Base-by-base conservation (phyloP, 2,329 filamentous ascomycete genomes). In the Xylaria sp. region DNA sequence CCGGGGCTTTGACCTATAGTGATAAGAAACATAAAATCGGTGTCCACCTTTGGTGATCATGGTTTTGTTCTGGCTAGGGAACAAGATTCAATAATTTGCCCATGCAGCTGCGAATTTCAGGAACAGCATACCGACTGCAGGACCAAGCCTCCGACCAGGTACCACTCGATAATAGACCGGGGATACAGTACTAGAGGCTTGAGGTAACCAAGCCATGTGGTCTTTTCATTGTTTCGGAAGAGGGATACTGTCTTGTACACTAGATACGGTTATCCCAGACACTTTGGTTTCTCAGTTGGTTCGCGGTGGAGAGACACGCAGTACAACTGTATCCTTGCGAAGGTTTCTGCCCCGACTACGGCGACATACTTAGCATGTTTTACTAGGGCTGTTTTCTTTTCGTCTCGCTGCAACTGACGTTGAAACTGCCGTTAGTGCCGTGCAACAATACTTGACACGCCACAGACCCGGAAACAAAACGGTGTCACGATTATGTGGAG, bases 201-300 rank as follows among this genome's bases (percentile, higher is more conserved):
- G 59, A 71, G 67, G 70, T 67, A 71, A 71, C 70, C 68, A 71
- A 69, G 65, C 70, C 70, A 71, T 69, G 66, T 71, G 69, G 65
- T 68, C 54, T 63, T 70, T 66, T 60, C 40, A 58, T 65, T 54
- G 62, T 66, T 44, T 62, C 68, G 54, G 59, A 66, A 67, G 62
- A 66, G 67, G 59, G 63, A 63, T 63, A 63, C 65, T 63, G 27
- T 47, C 33, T 29, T 47, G 43, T 33, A 40, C n/a, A 6, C 33
- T n/a, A n/a, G n/a, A n/a, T n/a, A n/a, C n/a, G n/a, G n/a, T n/a
- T n/a, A n/a, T n/a, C n/a, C n/a, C n/a, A n/a, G n/a, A 47, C 35
- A 47, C 9, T 13, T 47, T 9, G 33, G 11, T 29, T 37, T 35
- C n/a, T 21, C 29, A 27, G 40, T 47, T n/a, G n/a, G 44, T 49